Evolutionary conservation across 1,284 basidiomycete species (phyloP), one percentile per base, ranked within the genome.

Genomic region (Neonothopanus nambi): DNA sequence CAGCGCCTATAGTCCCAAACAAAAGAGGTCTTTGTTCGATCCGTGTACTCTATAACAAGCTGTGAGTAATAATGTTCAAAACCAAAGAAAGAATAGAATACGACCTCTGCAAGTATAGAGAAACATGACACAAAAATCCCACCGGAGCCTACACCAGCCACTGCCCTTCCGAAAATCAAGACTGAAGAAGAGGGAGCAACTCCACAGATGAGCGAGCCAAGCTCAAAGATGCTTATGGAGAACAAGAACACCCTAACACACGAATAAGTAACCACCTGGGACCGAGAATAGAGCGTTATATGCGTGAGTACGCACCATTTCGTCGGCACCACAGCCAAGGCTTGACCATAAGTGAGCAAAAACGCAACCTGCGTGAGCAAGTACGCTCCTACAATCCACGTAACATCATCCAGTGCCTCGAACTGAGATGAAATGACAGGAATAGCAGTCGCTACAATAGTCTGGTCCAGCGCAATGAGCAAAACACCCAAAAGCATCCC

Each of bases 131-230:
- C 24, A 33, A 38, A 56, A 8, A 50, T 39, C 17, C 53, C 53
- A 44, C 47, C 53, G 2, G 49, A 47, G 6, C 72, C 72, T 2
- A 66, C 54, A 13, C 73, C 72, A 6, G 70, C 58, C 30, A 80
- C 64, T 0, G 77, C 77, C 36, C 80, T 67, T 0, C 75, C 77
- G 37, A 77, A 69, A 57, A 82, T 81, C 38, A 81, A 61, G 37
- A 72, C 54, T 30, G 65, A 59, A 20, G 69, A 63, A 43, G 58
- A 62, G 8, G 61, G 70, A 0, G 79, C 67, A 13, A 77, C 70
- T 13, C 70, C 80, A 55, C 78, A 81, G 21, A 82, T 61, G 23
- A 79, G 65, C 7, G 70, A 73, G 9, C 79, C 79, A 35, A 71
- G 36, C 49, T 74, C 72, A 50, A 75, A 76, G 30, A 71, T 59